Base-by-base conservation (phyloP, 78 protist genomes). In the Guillardia theta region DNA sequence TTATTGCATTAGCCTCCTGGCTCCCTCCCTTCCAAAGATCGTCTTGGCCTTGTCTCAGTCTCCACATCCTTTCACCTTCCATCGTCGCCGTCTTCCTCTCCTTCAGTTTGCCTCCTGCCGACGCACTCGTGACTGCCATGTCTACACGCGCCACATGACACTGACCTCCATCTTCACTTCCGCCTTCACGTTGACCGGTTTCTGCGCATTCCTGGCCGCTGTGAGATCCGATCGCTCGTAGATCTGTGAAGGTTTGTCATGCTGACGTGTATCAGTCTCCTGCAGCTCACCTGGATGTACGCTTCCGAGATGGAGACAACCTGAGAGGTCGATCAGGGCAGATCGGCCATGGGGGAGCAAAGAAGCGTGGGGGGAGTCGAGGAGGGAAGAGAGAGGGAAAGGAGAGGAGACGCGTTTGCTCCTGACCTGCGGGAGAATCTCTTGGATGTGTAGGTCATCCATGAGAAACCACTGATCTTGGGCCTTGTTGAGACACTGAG, bases 271-370 rank as follows among this genome's bases (percentile, higher is more conserved):
- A n/a, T n/a, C n/a, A n/a, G n/a, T n/a, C n/a, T n/a, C n/a, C n/a
- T n/a, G n/a, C n/a, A n/a, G n/a, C n/a, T n/a, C n/a, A n/a, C n/a
- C n/a, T n/a, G 97, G n/a, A 97, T 64, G 96, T 96, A 97, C 30
- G 98, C 94, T 78, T 97, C 98, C 18, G 98, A 95, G n/a, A 97
- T 94, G 4, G 97, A 88, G n/a, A 97, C 95, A 46, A 97, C 47
- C 83, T 70, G 83, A 64, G 12, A 21, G 78, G 6, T 15, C 12
- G 43, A 64, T 12, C 12, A 15, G 22, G 8, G 22, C 78, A 19
- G 21, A 21, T 64, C 78, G 22, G 15, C 21, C n/a, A 15, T 64
- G 78, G n/a, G 78, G 43, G 12, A 64, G 78, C 12, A 10, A 12
- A 21, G 39, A 12, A 64, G 39, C n/a, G n/a, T n/a, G n/a, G n/a